phyloP scores from a whole-genome alignment of 176 grass and related monocot species.

The Aegilops umbellulata region DNA sequence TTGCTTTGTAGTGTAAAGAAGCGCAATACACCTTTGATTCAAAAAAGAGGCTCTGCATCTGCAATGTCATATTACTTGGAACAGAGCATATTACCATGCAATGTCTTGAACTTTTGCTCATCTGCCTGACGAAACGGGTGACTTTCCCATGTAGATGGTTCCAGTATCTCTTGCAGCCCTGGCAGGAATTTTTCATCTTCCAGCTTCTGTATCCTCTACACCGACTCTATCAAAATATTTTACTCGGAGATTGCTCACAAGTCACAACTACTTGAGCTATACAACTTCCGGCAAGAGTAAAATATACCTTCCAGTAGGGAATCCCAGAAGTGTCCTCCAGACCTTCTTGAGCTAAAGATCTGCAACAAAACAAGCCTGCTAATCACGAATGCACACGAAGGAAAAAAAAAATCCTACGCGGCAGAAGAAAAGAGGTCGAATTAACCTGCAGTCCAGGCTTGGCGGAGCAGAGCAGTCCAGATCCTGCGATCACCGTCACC shows the following conservation, averaged over 20 bases:
- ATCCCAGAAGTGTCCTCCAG: no score
- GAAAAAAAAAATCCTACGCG: neutral
- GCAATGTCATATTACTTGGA: neutral
- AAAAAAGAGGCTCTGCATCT: no score
- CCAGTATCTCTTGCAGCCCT: neutral
- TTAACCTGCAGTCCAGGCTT: neutral
- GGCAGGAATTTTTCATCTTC: neutral
- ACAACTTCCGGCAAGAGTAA: neutral
- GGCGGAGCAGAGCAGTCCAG: neutral
- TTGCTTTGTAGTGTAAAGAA: no score
- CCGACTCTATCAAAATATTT: neutral
- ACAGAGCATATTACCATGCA: conserved; percentile 19
- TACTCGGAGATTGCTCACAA: no score
- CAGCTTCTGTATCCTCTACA: neutral
- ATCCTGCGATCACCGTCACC: neutral
- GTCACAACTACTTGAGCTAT: neutral
- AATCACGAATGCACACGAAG: neutral
- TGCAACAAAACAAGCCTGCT: neutral
- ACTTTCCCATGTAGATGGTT: neutral
- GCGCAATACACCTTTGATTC: no score
- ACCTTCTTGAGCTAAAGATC: neutral
- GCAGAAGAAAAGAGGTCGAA: neutral
- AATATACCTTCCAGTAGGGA: no score
- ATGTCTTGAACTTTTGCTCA: conserved; percentile 25
- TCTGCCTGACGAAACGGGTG: conserved; percentile 14